phyloP scores from a whole-genome alignment of 2,329 filamentous ascomycete species.

The Sordariomycetes sp. region DNA sequence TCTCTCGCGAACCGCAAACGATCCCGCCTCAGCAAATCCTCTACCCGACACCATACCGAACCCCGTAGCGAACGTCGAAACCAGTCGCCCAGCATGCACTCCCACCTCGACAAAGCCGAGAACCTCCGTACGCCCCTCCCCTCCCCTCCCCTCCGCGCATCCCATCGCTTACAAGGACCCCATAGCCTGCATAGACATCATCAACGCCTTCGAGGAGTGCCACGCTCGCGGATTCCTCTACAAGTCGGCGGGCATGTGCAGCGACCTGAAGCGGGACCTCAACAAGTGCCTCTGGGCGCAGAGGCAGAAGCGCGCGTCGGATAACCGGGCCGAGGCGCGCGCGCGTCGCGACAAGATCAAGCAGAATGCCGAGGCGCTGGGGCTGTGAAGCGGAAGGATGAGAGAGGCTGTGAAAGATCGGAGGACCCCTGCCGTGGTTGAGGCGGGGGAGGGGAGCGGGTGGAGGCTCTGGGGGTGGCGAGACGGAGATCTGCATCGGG shows the following conservation, averaged over 20 bases:
- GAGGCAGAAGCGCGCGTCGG: constrained; percentile 61
- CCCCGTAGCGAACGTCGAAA: background rate
- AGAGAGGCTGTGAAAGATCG: background rate
- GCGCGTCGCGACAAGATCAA: constrained; percentile 61
- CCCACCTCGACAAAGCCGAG: constrained; percentile 76
- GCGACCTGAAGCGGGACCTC: constrained; percentile 69
- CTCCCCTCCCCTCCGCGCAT: background rate
- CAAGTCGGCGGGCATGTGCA: constrained; percentile 87
- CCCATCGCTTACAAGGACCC: background rate
- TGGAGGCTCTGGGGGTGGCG: background rate
- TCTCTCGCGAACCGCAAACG: background rate
- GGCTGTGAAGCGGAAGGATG: constrained; percentile 16
- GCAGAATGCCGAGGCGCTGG: constrained; percentile 48
- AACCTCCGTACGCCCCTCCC: constrained; percentile 25
- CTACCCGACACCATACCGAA: background rate
- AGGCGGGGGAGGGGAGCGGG: background rate
- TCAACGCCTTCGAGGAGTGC: constrained; percentile 88
- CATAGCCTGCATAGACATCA: constrained; percentile 85
- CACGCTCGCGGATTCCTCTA: constrained; percentile 85
- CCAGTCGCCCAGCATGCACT: constrained; percentile 61
- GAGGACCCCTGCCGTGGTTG: background rate
- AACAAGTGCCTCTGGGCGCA: constrained; percentile 75
- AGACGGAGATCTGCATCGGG: constrained; percentile 1
- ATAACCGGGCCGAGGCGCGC: constrained; percentile 57
- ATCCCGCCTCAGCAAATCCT: background rate